phyloP scores from a whole-genome alignment of 2,329 filamentous ascomycete genomes.

The Ilyonectria sp. region DNA sequence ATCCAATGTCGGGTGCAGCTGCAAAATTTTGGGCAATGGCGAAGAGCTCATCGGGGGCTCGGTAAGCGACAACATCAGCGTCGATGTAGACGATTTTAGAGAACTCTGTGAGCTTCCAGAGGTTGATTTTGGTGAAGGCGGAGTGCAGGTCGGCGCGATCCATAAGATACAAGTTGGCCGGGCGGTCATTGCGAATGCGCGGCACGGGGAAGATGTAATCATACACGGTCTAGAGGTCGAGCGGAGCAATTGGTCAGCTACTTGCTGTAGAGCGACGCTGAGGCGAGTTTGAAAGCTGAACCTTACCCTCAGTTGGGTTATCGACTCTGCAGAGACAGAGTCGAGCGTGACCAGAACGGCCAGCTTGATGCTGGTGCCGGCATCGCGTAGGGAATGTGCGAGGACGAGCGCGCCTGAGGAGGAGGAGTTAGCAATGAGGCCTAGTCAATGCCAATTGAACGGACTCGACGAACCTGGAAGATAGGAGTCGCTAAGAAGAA shows the following conservation, averaged over 20 bases:
- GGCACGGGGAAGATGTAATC: constrained; percentile 91
- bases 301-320: constrained; percentile 83
- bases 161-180: constrained; percentile 92
- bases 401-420: constrained; percentile 87
- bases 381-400: constrained; percentile 94
- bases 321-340: constrained; percentile 80
- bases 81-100: constrained; percentile 95
- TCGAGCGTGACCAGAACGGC: constrained; percentile 88
- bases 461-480: constrained; percentile 79
- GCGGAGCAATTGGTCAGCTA: constrained; percentile 27
- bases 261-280: neutral
- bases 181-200: constrained; percentile 81
- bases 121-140: constrained; percentile 95
- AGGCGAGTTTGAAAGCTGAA: constrained; percentile 17
- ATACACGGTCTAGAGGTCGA: constrained; percentile 76
- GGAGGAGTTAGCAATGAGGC: constrained; percentile 26
- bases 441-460: constrained; percentile 28
- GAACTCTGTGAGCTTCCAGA: constrained; percentile 94
- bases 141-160: constrained; percentile 90
- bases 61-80: constrained; percentile 90
- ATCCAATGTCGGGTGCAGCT: constrained; percentile 93
- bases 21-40: constrained; percentile 72
- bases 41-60: constrained; percentile 95
- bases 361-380: constrained; percentile 82
- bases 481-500: constrained; percentile 93